Conservation (phyloP, 2,329 filamentous ascomycete genomes). For the Sarocladium oryzae region DNA sequence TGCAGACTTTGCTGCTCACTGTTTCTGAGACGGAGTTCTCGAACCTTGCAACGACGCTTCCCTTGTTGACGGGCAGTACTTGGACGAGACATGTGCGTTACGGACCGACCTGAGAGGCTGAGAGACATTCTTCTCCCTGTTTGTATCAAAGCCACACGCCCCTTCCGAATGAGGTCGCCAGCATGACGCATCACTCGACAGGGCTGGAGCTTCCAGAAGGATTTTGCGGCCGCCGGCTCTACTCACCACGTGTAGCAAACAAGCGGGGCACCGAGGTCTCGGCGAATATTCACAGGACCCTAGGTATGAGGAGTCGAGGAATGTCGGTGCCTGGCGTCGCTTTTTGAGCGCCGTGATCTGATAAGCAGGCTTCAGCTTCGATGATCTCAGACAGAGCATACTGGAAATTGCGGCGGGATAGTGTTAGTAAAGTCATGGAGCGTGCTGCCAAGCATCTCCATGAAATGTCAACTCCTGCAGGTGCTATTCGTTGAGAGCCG, state of each 20-base stretch:
- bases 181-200: neutral
- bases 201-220: constrained; percentile 5
- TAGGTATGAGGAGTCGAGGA: neutral
- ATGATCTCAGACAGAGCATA: too few species aligned
- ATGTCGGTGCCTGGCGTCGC: neutral
- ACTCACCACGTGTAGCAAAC: too few species aligned
- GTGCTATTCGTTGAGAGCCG: too few species aligned
- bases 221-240: neutral
- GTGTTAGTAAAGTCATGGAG: too few species aligned
- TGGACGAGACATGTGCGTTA: neutral
- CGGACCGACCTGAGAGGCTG: neutral
- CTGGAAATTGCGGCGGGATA: too few species aligned
- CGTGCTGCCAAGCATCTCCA: too few species aligned
- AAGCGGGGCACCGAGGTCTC: neutral
- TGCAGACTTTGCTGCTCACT: neutral
- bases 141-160: neutral
- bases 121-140: neutral
- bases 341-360: neutral
- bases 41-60: too few species aligned
- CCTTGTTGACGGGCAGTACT: too few species aligned
- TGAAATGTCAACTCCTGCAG: too few species aligned
- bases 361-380: too few species aligned
- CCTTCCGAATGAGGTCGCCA: too few species aligned
- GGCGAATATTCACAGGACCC: neutral
- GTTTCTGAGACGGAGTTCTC: neutral